Percentiles rank a stretch among this genome's conserved stretches.
Evolutionary conservation across 2,329 filamentous ascomycete genomes (phyloP).

Genomic region (Penicillium vulpinum): DNA sequence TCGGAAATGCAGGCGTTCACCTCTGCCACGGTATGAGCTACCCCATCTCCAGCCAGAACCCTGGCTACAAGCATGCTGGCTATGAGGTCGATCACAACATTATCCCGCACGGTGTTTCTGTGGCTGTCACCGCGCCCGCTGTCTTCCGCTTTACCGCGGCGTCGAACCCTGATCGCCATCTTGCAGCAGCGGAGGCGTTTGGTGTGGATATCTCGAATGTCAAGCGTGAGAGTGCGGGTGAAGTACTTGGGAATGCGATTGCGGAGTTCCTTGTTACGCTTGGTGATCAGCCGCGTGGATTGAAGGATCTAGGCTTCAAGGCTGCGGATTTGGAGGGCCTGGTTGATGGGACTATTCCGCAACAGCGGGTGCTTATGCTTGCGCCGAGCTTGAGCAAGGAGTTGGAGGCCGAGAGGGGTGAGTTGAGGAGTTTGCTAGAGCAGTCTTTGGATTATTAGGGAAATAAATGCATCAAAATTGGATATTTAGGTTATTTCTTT

Average conservation of each 20-base stretch:
- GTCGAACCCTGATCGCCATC: conserved; percentile 88
- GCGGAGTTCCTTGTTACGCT: conserved; percentile 76
- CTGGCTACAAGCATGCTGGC: conserved; percentile 83
- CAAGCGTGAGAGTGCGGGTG: conserved; percentile 84
- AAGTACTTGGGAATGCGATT: conserved; percentile 81
- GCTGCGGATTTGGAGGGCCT: conserved; percentile 73
- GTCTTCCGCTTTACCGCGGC: conserved; percentile 92
- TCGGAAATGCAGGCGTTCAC: conserved; percentile 96
- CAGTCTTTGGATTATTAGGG: conserved; percentile 55
- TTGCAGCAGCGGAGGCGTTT: conserved; percentile 85
- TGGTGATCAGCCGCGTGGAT: conserved; percentile 84
- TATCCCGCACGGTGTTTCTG: conserved; percentile 93
- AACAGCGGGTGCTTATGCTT: conserved; percentile 85
- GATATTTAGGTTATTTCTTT: not conserved
- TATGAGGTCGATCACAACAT: conserved; percentile 75
- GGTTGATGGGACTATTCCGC: conserved; percentile 92
- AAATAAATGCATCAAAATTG: not conserved
- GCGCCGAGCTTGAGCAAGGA: conserved; percentile 77
- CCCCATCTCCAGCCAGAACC: conserved; percentile 93
- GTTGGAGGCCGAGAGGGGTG: conserved; percentile 68
- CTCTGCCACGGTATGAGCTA: conserved; percentile 92
- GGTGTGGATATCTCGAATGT: conserved; percentile 86
- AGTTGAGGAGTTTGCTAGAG: conserved; percentile 70
- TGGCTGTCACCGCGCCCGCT: conserved; percentile 88
- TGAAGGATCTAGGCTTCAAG: conserved; percentile 81